Evolutionary conservation across 1,139 yeast species (phyloP), one percentile per base, ranked within the genome.

Genomic region (Nakaseomyces sp.): DNA sequence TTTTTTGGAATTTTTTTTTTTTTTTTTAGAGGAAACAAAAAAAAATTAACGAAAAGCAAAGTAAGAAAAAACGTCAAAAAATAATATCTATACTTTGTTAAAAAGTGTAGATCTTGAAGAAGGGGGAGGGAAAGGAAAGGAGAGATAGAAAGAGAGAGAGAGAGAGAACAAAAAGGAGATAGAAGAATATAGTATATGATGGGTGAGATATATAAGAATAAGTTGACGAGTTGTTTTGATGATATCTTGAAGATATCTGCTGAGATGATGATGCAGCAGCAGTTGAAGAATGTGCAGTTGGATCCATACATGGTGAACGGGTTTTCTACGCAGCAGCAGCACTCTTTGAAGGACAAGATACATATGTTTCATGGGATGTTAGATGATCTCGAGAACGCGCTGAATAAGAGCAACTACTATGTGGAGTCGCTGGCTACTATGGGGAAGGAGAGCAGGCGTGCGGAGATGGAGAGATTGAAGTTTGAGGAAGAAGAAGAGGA

Each of bases 171-270:
- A n/a, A 30, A 16, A 13, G 17, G 15, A 15, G 19, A 29, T 9
- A 16, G 19, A 30, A 15, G 31, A 16, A 22, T 9, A 9, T 10
- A 17, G 15, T 30, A 22, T 18, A 9, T 57, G 96, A 96, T 43
- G 36, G 36, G 36, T 7, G 30, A 28, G 24, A 26, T 33, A 5
- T 52, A 52, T 25, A 55, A 49, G 39, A 59, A 60, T 39, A 56
- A 51, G 45, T 47, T 61, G 16, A 58, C 63, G 3, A 55, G 54
- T 36, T 59, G 64, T 45, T 57, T 60, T 31, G 60, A 61, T 46
- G 65, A 60, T 35, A 58, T 61, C n/a, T 47, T 61, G 51, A 55
- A 49, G 43, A 44, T 55, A 13, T 52, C 61, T 5, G 52, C 62
- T 12, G 64, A 60, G 35, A 55, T 61, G 62, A 47, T 61, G 48